These are phyloP conservation scores for Lachnellula arida DNA, from an alignment of 2,329 filamentous ascomycete species.

Conservation along the genomic window DNA sequence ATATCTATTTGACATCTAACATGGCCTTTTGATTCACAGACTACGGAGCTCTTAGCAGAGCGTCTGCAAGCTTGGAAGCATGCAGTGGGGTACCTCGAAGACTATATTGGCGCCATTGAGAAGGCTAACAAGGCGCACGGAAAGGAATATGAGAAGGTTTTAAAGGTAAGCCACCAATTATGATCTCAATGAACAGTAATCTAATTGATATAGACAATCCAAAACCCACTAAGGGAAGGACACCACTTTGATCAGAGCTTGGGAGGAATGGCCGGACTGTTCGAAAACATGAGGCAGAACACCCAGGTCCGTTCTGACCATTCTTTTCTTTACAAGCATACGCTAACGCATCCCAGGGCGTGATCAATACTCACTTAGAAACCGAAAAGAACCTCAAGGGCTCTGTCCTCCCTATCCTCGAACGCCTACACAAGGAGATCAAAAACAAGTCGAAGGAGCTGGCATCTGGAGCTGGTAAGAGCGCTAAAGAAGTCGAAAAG, in stretches of 20 bases:
- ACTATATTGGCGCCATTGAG: slow-evolving; percentile 74
- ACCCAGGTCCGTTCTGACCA: slow-evolving; percentile 55
- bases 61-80: slow-evolving; percentile 95
- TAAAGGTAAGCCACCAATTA: slow-evolving; percentile 61
- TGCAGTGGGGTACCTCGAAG: slow-evolving; percentile 83
- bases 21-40: slow-evolving; percentile 43
- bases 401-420: slow-evolving; percentile 80
- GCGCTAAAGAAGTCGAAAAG: slow-evolving; percentile 88
- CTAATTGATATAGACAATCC: slow-evolving; percentile 59
- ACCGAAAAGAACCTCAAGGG: slow-evolving; percentile 88
- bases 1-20: slow-evolving; percentile 4
- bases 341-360: slow-evolving; percentile 47
- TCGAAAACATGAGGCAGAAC: slow-evolving; percentile 90
- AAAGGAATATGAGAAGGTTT: slow-evolving; percentile 91
- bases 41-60: slow-evolving; percentile 76
- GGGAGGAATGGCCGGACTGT: slow-evolving; percentile 84
- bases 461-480: slow-evolving; percentile 71
- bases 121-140: slow-evolving; percentile 79
- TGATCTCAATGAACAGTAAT: background rate
- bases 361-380: slow-evolving; percentile 84
- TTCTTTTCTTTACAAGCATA: no score
- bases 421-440: slow-evolving; percentile 90
- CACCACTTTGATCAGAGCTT: slow-evolving; percentile 89
- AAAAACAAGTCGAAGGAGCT: slow-evolving; percentile 96
- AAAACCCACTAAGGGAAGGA: slow-evolving; percentile 78